Base-by-base conservation (phyloP, 208 protist genomes). In the Angomonas deanei region DNA sequence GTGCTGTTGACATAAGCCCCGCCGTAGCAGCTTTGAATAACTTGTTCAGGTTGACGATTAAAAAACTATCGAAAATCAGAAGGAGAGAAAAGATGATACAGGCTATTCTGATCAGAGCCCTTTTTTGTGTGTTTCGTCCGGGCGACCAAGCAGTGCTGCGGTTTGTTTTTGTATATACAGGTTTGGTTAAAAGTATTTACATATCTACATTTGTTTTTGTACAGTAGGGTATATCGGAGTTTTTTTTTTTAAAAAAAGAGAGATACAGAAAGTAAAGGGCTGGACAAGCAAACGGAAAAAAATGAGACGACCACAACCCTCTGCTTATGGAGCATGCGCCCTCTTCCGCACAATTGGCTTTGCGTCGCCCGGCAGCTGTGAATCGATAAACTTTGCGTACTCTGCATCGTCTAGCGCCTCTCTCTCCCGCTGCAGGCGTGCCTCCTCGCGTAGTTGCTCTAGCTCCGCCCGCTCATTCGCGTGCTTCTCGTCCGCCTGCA, bases 401-500 rank as follows among this genome's bases (percentile, higher is more conserved):
- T 64, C 53, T 19, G 61, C 75, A 30, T 91, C 82, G 21, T 93
- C 86, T n/a, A 58, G 54, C 65, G 70, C 70, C 64, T 71, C 55
- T 13, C 63, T 58, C 26, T 76, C 75, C 19, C 70, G 55, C 48
- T 75, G 71, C 26, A 61, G 59, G 4, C 62, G 63, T 17, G 56
- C 56, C 46, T 81, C 70, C 13, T 82, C 72, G 13, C 68, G 69
- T 38, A 82, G 70, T 23, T 64, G 57, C 64, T 82, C 76, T n/a
- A 64, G 56, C 28, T 64, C 68, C 0, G 62, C 76, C 15, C 62
- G 73, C 1, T 68, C 70, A 27, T 88, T 78, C 61, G 82, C 76
- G 21, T 70, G 62, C 74, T 86, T 85, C 64, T 95, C 81, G 23
- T 47, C 73, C 2, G 84, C 84, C 68, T 95, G 89, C 54, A 88